These are phyloP conservation scores for Astragalus membranaceus DNA, from an alignment of 306 rosid species.

Conservation along the genomic window DNA sequence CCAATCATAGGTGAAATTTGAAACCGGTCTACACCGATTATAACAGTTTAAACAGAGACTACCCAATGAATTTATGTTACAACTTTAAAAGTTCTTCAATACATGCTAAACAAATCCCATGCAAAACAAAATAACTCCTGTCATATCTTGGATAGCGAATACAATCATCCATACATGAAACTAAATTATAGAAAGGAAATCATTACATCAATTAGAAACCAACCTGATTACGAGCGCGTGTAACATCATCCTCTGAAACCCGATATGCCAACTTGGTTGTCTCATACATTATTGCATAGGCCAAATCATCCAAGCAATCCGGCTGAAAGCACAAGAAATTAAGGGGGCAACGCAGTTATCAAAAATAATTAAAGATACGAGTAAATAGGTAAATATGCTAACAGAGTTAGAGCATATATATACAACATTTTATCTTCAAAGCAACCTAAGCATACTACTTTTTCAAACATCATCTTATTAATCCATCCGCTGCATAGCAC, in stretches of 20 bases:
- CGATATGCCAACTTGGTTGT: constrained; percentile 68
- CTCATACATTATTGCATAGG: constrained; percentile 75
- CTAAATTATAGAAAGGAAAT: neutral
- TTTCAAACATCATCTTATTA: constrained; percentile 1
- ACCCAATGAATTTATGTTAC: neutral
- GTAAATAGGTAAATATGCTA: neutral
- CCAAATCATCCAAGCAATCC: constrained; percentile 66
- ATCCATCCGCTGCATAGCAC: neutral
- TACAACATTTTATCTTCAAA: neutral
- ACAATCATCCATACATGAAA: neutral
- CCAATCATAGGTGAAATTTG: neutral
- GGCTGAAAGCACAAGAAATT: constrained; percentile 36
- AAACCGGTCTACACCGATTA: neutral
- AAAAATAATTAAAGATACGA: neutral
- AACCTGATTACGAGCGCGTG: constrained; percentile 90
- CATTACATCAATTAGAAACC: neutral
- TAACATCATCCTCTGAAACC: constrained; percentile 74
- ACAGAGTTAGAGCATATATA: neutral
- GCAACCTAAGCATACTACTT: neutral
- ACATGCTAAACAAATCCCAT: neutral
- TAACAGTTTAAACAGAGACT: neutral
- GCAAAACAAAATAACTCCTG: neutral
- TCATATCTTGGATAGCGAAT: neutral
- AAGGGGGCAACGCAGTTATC: neutral
- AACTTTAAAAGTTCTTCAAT: neutral